phyloP scores from a whole-genome alignment of 1,284 basidiomycete genomes.

The Naganishia albida region DNA sequence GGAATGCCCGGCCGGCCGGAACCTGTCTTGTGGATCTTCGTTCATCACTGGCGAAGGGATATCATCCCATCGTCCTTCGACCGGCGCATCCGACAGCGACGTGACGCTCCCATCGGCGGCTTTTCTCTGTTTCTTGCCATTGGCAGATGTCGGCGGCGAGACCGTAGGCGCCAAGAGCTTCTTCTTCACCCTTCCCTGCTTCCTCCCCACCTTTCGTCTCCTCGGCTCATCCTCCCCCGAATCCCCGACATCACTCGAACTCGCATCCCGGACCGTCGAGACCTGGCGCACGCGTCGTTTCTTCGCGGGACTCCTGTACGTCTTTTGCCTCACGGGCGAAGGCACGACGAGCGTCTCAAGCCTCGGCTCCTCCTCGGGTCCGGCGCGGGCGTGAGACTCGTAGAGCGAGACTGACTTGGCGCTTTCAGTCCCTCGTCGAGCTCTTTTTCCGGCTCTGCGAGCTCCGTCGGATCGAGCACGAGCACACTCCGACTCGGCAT shows the following conservation, averaged over 20 bases:
- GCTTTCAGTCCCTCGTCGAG: background rate
- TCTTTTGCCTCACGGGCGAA: background rate
- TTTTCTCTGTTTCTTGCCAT: background rate
- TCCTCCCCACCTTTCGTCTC: background rate
- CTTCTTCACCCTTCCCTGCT: background rate
- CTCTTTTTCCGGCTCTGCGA: background rate
- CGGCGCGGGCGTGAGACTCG: slow-evolving; percentile 11
- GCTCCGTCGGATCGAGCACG: background rate
- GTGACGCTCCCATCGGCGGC: background rate
- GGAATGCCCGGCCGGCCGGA: slow-evolving; percentile 8
- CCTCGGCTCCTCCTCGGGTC: slow-evolving; percentile 10
- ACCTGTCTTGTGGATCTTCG: slow-evolving; percentile 15
- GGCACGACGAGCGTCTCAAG: slow-evolving; percentile 10
- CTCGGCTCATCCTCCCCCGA: slow-evolving; percentile 5
- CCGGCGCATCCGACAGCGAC: slow-evolving; percentile 8
- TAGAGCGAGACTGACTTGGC: background rate
- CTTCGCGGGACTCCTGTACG: slow-evolving; percentile 19
- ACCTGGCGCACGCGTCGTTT: background rate
- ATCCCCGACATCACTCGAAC: background rate
- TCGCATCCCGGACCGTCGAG: background rate
- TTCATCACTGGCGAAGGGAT: slow-evolving; percentile 16
- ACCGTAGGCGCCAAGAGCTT: slow-evolving; percentile 17
- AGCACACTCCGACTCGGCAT: background rate
- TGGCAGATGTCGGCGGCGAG: background rate
- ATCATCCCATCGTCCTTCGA: slow-evolving; percentile 8